Evolutionary conservation across 2,329 filamentous ascomycete species (phyloP).

Genomic region (Hypocrella siamensis): DNA sequence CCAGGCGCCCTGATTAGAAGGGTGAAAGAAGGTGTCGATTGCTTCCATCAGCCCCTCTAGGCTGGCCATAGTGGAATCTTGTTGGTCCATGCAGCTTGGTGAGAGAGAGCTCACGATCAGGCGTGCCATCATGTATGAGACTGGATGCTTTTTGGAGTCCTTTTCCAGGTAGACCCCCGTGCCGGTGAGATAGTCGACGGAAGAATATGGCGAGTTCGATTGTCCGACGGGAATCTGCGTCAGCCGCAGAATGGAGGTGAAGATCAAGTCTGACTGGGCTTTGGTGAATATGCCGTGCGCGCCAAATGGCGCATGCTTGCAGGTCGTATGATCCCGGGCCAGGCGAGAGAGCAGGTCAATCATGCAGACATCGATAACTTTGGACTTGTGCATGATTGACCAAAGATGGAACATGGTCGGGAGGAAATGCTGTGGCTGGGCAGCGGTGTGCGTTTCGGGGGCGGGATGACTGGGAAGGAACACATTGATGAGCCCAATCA

Average conservation of each 20-base stretch:
- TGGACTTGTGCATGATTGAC: slow-evolving; percentile 84
- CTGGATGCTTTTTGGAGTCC: slow-evolving; percentile 84
- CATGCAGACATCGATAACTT: slow-evolving; percentile 71
- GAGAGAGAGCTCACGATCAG: slow-evolving; percentile 91
- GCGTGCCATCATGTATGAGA: slow-evolving; percentile 79
- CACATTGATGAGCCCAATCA: slow-evolving; percentile 74
- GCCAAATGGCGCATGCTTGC: slow-evolving; percentile 61
- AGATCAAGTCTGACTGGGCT: slow-evolving; percentile 83
- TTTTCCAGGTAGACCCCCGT: slow-evolving; percentile 77
- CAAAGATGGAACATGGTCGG: slow-evolving; percentile 94
- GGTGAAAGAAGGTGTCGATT: slow-evolving; percentile 96
- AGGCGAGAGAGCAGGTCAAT: slow-evolving; percentile 81
- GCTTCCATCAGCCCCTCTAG: slow-evolving; percentile 87
- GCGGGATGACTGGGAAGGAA: slow-evolving; percentile 74
- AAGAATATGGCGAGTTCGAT: slow-evolving; percentile 80
- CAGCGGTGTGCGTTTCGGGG: slow-evolving; percentile 52
- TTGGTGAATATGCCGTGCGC: slow-evolving; percentile 83
- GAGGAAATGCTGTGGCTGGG: slow-evolving; percentile 78
- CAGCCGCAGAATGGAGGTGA: slow-evolving; percentile 76
- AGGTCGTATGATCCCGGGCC: slow-evolving; percentile 66
- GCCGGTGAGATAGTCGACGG: slow-evolving; percentile 70
- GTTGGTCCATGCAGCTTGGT: slow-evolving; percentile 60
- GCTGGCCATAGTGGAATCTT: slow-evolving; percentile 66
- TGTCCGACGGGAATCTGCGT: slow-evolving; percentile 95
- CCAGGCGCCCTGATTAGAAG: slow-evolving; percentile 88